phyloP scores from a whole-genome alignment of 2,329 filamentous ascomycete species.

The Sphaerostilbella broomeana region DNA sequence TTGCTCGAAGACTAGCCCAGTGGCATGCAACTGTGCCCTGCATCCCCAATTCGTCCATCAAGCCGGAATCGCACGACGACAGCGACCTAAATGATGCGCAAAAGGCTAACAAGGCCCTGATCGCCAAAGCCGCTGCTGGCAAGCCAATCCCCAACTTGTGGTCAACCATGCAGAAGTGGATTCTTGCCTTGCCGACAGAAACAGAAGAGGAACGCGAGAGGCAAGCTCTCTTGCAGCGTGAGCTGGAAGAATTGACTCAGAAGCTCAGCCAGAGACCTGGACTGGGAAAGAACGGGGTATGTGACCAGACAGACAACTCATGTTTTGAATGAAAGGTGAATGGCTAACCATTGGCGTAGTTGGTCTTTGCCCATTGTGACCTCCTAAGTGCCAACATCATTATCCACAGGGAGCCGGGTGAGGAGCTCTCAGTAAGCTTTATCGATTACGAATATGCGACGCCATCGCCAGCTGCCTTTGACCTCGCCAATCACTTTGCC shows the following conservation, averaged over 20 bases:
- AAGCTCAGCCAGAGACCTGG: conserved; percentile 72
- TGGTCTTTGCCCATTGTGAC: conserved; percentile 93
- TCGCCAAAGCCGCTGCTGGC: conserved; percentile 51
- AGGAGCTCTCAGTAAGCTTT: conserved; percentile 53
- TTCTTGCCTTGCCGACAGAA: conserved; percentile 69
- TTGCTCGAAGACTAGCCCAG: conserved; percentile 78
- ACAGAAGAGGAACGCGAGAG: conserved; percentile 64
- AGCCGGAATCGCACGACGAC: conserved; percentile 20
- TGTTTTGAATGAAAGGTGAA: neutral
- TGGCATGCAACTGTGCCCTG: conserved; percentile 78
- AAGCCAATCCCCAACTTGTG: conserved; percentile 81
- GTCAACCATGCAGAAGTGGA: conserved; percentile 96
- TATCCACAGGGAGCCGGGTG: conserved; percentile 46
- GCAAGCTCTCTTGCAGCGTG: conserved; percentile 62
- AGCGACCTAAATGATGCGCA: too few relatives aligned
- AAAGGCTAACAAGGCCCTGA: conserved; percentile 36
- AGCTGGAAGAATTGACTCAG: conserved; percentile 63
- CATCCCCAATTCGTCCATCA: conserved; percentile 31
- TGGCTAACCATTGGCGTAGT: conserved; percentile 35
- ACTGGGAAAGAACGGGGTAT: conserved; percentile 67
- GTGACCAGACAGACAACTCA: conserved; percentile 19
- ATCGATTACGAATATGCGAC: conserved; percentile 99
- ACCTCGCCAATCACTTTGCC: conserved; percentile 95
- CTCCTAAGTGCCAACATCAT: conserved; percentile 96
- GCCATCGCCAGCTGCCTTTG: conserved; percentile 89